Conservation (phyloP, 129 eudicot genomes). For the Gnaphalium uliginosum region DNA sequence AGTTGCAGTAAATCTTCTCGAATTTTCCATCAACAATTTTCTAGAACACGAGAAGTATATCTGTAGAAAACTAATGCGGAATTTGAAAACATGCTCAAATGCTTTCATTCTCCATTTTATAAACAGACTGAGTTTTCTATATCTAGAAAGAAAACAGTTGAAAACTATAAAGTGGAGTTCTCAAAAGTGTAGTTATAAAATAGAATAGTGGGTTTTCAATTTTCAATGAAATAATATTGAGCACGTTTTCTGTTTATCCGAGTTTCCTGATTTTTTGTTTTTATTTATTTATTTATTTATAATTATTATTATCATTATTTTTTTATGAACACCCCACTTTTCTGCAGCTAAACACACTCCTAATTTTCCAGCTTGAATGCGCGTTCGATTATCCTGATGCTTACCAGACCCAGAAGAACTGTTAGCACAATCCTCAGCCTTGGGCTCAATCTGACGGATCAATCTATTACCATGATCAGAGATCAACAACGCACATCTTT, state of each 20-base stretch:
- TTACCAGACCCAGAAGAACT: slow-evolving; percentile 57
- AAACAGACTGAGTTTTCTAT: not conserved
- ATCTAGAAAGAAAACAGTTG: not conserved
- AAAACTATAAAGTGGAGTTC: not conserved
- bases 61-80: too few species aligned
- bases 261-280: too few species aligned
- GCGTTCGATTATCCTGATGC: not conserved
- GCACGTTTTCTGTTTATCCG: not conserved
- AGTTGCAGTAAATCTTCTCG: not conserved
- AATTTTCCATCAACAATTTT: not conserved
- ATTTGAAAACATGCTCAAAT: too few species aligned
- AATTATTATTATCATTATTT: too few species aligned
- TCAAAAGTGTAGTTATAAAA: not conserved
- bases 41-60: not conserved
- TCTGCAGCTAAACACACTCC: not conserved
- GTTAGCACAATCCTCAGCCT: slow-evolving; percentile 55
- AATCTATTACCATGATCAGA: slow-evolving; percentile 79
- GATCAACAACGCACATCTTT: slow-evolving; percentile 75
- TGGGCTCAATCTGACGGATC: slow-evolving; percentile 72
- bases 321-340: not conserved
- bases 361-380: not conserved
- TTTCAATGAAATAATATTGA: not conserved
- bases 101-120: too few species aligned
- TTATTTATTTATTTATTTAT: too few species aligned
- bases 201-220: not conserved